Base-by-base conservation (phyloP, 176 grass and related monocot species). In the Eleusine indica region DNA sequence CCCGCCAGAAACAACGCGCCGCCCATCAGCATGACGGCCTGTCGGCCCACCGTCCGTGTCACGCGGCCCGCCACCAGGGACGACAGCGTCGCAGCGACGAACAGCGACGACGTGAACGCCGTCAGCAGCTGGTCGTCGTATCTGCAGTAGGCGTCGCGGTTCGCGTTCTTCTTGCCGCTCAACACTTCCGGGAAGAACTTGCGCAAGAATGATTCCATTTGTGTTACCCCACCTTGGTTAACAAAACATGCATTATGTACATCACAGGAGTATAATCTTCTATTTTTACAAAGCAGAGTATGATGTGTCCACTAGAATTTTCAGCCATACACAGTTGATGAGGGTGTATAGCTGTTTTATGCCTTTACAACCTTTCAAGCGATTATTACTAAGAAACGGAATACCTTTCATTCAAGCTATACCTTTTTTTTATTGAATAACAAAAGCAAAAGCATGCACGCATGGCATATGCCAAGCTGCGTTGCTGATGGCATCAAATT, bases 101-200 rank as follows among this genome's bases (percentile, higher is more conserved):
- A 95, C 22, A 95, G 7, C 5, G 93, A 95, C 15, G 93, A 95
- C 6, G 90, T 92, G 93, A 95, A 95, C 11, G 87, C 85, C 6
- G 90, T 92, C 4, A 94, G 82, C 15, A 60, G 5, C 17, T 87
- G 87, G 70, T 81, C 78, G 57, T 92, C 84, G n/a, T 83, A 94
- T 3, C 49, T 64, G 84, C 92, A 94, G 78, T 88, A 94, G 5
- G 73, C 89, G 38, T 88, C 75, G 19, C 54, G 74, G 68, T 58
- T 64, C 5, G 77, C n/a, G 19, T 48, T 43, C 21, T 22, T 65
- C 53, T 48, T 94, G 82, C 42, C 81, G 30, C 38, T 77, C 16
- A 76, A n/a, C 13, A 94, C 85, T 1, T 80, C 17, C 4, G 92
- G 92, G 30, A 92, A 94, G 89, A 94, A 94, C 1, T 71, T 58